Evolutionary conservation across 208 protist species (phyloP), one percentile per base, ranked within the genome.

Genomic region (Leishmania arabica): DNA sequence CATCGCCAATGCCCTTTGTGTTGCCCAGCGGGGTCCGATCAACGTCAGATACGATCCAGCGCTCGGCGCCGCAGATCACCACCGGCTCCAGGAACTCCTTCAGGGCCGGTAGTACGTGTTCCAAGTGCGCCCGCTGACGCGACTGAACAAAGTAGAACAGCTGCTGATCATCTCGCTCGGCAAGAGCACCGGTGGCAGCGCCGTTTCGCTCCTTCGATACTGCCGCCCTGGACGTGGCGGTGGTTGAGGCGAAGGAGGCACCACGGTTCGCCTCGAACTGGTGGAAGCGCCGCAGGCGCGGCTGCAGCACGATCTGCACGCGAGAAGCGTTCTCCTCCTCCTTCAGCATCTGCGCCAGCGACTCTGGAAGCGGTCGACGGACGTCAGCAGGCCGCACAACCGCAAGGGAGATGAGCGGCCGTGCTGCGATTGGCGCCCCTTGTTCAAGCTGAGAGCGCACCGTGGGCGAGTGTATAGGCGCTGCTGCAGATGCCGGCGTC

Each of bases 31-130:
- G 83, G 40, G 86, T 92, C 24, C 92, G 89, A 69, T 96, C 93
- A 34, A 97, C 86, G 74, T 97, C 95, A 5, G 95, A 97, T 51
- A 97, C 45, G 66, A 97, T 89, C 86, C 90, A 97, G 37, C 92
- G 92, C 83, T 82, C 49, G 62, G 84, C 84, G 42, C 95, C 92
- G 70, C 92, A 88, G 21, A 97, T 83, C 45, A 86, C 53, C 40
- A 94, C 86, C 9, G 95, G 95, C 78, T 95, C 86, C 19, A 97
- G 68, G 56, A 88, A 94, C 68, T 94, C 87, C 78, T 90, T 80
- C 27, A 95, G 71, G 6, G 72, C 86, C 69, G 76, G 78, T 65
- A 97, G 84, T 21, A 96, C 89, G 49, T 79, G 66, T 79, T 96
- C 91, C 85, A 97, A 85, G 54, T 95, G 90, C 31, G 81, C 70